Evolutionary conservation across 371 early-diverging fungal species (phyloP).

Genomic region (Mucor indicus): DNA sequence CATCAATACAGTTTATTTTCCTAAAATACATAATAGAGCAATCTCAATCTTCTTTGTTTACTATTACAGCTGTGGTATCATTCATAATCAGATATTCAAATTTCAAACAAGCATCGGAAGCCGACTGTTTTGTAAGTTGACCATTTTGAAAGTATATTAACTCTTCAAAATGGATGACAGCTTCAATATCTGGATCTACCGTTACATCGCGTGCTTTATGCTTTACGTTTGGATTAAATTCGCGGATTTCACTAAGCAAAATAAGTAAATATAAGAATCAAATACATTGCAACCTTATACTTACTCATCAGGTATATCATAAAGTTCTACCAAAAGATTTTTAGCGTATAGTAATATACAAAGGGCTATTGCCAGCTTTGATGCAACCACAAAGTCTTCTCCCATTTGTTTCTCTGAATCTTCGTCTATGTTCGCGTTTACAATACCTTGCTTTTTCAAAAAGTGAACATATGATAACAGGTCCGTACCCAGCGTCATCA

Average conservation of each 20-base stretch:
- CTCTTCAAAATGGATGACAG: conserved; percentile 24
- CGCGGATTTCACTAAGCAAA: conserved; percentile 13
- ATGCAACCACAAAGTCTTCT: conserved; percentile 19
- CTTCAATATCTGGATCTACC: conserved; percentile 10
- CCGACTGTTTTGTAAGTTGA: conserved; percentile 7
- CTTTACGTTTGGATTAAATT: conserved; percentile 13
- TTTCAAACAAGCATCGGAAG: conserved; percentile 18
- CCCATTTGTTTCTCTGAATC: conserved; percentile 4
- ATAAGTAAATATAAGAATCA: background rate
- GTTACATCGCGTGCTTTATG: conserved; percentile 13
- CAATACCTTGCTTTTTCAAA: conserved; percentile 16
- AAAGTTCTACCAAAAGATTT: conserved; percentile 57
- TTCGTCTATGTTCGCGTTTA: conserved; percentile 2
- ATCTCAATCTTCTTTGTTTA: too few relatives aligned
- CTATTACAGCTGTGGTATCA: conserved; percentile 12
- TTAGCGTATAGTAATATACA: conserved; percentile 61
- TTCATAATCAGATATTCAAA: conserved; percentile 27
- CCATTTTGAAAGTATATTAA: conserved; percentile 13
- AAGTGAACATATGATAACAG: conserved; percentile 46
- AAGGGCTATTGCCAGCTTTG: conserved; percentile 43
- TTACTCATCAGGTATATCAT: conserved; percentile 64
- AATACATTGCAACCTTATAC: background rate
- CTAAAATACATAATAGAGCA: too few relatives aligned
- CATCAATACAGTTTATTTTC: too few relatives aligned
- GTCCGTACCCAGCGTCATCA: conserved; percentile 68